Base-by-base conservation (phyloP, 805 yeast species). In the Starmerella sirachaensis region DNA sequence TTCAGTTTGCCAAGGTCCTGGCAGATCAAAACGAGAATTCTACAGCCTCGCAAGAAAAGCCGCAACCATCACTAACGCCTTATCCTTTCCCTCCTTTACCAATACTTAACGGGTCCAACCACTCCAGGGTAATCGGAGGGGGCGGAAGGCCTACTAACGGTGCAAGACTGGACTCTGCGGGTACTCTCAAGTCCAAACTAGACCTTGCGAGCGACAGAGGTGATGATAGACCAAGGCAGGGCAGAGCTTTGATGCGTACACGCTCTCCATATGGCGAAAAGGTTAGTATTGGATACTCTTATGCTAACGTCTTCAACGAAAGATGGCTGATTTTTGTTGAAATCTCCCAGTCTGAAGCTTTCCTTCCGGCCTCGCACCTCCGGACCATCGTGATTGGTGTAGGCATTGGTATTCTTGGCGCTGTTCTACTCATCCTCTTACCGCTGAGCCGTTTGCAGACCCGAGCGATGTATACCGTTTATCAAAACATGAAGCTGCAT, bases 391-490 rank as follows among this genome's bases (percentile, higher is more conserved):
- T 50, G 11, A 49, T 51, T 24, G 54, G 50, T 12, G 46, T 49
- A 1, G 49, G 42, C 11, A 31, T 35, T 5, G 55, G 53, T 8
- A 43, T 51, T 18, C 33, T 51, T 2, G 52, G 53, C 10, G 50
- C 48, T 7, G 43, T 50, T 7, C 29, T 50, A n/a, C 31, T 50
- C 7, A 35, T 50, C 7, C 34, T 50, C 18, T 31, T 49, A 2
- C 55, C 55, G 3, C 31, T 48, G 8, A 49, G 55, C 22, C 33
- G 50, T 2, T 38, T 41, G 43, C 51, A 49, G 37, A 51, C 55
- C 2, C 29, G 44, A 5, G 51, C 53, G 3, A 31, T 51, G 5
- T 51, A 51, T 33, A 28, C 40, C n/a, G 48, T 51, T 19, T 51
- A 50, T 41, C 41, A 46, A 18, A 45, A 44, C 25, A 47, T 51